These are phyloP conservation scores for Phytophthora palmivora DNA, from an alignment of 352 stramenopile genomes.

Conservation along the genomic window DNA sequence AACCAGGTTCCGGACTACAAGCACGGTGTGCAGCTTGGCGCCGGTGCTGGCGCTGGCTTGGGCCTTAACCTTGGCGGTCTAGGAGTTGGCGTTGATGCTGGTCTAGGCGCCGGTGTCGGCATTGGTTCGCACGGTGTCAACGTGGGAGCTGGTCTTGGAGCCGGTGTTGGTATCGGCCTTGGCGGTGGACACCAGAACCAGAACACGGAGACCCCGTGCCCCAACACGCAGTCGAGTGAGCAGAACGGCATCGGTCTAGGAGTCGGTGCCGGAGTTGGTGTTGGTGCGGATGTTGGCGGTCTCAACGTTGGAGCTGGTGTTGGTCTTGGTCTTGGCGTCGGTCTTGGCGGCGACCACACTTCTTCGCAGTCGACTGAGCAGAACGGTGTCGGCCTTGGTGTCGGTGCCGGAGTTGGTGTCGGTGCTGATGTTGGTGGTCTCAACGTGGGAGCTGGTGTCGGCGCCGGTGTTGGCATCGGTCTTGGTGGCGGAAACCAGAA, in stretches of 20 bases:
- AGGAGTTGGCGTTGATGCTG: no score
- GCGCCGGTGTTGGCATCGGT: no score
- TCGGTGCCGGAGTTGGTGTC: no score
- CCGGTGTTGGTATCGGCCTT: background rate
- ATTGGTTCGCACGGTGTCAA: no score
- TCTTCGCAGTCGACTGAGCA: no score
- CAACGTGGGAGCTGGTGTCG: no score
- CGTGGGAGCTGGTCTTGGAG: no score
- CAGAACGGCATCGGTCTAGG: conserved; percentile 9
- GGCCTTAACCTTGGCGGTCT: background rate
- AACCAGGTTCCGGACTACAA: conserved; percentile 28
- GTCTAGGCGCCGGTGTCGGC: no score
- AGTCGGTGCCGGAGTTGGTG: conserved; percentile 2
- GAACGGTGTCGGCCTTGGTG: no score
- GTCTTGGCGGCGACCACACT: no score
- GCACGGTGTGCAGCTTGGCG: conserved; percentile 22
- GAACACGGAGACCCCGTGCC: background rate
- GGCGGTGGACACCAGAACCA: conserved; percentile 2
- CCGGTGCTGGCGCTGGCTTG: conserved; percentile 7
- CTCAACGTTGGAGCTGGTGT: background rate
- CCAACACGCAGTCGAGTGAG: background rate
- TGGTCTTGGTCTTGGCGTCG: conserved; percentile 6
- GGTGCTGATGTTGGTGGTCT: no score
- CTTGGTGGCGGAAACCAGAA: no score
- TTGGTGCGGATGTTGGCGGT: conserved; percentile 4